Conservation (phyloP, 768 basidiomycete genomes). For the Daedaleopsis nitida region DNA sequence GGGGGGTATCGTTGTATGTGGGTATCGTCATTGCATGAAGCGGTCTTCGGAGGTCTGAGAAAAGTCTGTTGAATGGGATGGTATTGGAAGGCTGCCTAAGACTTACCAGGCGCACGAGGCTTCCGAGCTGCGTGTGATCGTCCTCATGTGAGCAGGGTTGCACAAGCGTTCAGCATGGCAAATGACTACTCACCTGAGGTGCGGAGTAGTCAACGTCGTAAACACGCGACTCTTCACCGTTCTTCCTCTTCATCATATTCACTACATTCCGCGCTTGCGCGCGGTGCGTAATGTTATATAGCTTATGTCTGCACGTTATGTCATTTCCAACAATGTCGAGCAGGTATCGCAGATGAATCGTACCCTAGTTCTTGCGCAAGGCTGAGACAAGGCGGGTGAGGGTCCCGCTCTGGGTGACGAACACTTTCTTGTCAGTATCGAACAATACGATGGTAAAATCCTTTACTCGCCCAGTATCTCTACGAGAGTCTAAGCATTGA, state of each 20-base stretch:
- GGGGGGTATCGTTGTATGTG: not conserved
- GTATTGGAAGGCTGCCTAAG: too few relatives aligned
- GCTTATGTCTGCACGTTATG: not conserved
- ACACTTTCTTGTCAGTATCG: too few relatives aligned
- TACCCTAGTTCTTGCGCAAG: slow-evolving; percentile 7
- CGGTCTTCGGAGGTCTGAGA: not conserved
- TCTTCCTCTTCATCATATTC: too few relatives aligned
- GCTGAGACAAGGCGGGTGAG: slow-evolving; percentile 1
- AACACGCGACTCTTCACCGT: too few relatives aligned
- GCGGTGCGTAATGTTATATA: too few relatives aligned
- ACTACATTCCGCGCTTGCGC: too few relatives aligned
- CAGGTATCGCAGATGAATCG: not conserved
- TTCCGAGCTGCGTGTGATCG: not conserved
- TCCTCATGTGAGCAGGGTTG: too few relatives aligned
- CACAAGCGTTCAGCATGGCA: too few relatives aligned
- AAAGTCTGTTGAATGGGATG: not conserved
- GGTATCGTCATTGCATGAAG: not conserved
- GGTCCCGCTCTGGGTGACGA: slow-evolving; percentile 1
- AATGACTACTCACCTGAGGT: too few relatives aligned
- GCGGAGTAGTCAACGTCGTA: too few relatives aligned
- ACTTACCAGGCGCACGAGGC: not conserved
- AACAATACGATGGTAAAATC: too few relatives aligned
- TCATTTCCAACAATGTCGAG: not conserved
- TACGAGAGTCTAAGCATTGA: not conserved
- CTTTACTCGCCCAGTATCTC: slow-evolving; percentile 1